These are phyloP conservation scores for Cotoneaster glaucophyllus DNA, from an alignment of 306 rosid species.

Conservation along the genomic window DNA sequence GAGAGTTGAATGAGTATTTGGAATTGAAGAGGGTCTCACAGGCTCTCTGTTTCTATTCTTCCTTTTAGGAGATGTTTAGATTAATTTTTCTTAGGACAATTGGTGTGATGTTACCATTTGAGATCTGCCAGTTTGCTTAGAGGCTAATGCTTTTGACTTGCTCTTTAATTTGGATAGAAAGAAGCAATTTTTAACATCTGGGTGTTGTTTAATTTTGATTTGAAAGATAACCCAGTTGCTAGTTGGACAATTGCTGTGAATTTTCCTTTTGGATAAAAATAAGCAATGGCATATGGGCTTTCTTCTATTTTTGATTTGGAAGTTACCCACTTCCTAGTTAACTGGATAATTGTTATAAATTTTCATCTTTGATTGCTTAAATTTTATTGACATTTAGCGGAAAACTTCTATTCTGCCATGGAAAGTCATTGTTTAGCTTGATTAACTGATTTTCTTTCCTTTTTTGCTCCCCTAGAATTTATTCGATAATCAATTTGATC, in stretches of 20 bases:
- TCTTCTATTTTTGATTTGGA: slow-evolving; percentile 7
- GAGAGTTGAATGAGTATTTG: not conserved
- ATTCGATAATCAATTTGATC: not conserved
- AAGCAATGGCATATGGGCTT: not conserved
- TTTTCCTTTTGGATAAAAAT: not conserved
- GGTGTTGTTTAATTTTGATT: slow-evolving; percentile 2
- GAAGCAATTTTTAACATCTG: not conserved
- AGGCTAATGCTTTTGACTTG: slow-evolving; percentile 31
- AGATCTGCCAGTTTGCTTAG: slow-evolving; percentile 53
- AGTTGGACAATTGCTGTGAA: not conserved
- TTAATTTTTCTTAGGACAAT: too few relatives aligned
- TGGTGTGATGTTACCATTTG: slow-evolving; percentile 17
- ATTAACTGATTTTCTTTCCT: not conserved
- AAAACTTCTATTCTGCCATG: slow-evolving; percentile 4
- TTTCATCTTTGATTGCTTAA: not conserved
- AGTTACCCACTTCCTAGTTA: not conserved
- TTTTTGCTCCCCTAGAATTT: not conserved
- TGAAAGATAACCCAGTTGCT: not conserved
- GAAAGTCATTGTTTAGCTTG: slow-evolving; percentile 1
- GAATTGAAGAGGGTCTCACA: not conserved
- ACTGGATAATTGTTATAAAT: slow-evolving; percentile 6
- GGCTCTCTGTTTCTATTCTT: not conserved
- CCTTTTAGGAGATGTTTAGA: not conserved
- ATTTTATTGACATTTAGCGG: not conserved
- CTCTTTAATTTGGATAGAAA: slow-evolving; percentile 13